phyloP scores from a whole-genome alignment of 176 grass and related monocot genomes.

The Neostapfia colusana region DNA sequence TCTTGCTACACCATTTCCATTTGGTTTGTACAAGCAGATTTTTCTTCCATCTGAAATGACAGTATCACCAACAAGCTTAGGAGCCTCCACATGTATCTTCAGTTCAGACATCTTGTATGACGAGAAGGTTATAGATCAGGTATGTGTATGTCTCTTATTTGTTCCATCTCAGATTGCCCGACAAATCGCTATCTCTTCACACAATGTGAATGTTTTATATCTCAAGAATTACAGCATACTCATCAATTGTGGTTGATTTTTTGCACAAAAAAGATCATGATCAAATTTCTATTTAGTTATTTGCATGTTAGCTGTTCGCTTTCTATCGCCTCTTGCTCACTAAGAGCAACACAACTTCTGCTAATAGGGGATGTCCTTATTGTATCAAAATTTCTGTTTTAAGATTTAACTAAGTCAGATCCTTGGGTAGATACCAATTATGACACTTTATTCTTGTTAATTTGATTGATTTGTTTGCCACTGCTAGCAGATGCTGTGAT shows the following conservation, averaged over 20 bases:
- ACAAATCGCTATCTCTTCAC: neutral
- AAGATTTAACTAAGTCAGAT: neutral
- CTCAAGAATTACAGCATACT: neutral
- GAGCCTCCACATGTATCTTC: constrained; percentile 85
- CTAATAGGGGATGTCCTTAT: neutral
- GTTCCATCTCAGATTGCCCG: neutral
- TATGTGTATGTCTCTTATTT: constrained; percentile 37
- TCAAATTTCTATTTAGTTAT: neutral
- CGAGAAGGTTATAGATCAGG: constrained; percentile 92
- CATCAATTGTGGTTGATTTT: constrained; percentile 13
- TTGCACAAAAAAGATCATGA: neutral
- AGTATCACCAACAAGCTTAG: constrained; percentile 64
- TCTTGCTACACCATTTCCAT: constrained; percentile 76
- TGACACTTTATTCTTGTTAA: constrained; percentile 10
- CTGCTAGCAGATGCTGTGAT: constrained; percentile 4
- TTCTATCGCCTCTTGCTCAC: neutral
- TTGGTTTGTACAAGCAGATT: constrained; percentile 89
- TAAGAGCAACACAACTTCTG: neutral
- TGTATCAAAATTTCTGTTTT: neutral
- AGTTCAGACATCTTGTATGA: constrained; percentile 88
- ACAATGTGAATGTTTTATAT: neutral
- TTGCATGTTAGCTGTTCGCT: neutral
- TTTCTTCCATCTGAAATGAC: constrained; percentile 85
- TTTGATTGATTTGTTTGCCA: constrained; percentile 16
- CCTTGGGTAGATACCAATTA: neutral